A percentile compares a stretch with the other conserved stretches of the same genome.
These are phyloP conservation scores for Ophiostoma angusticollis DNA, from an alignment of 2,329 filamentous ascomycete genomes.

Conservation along the genomic window DNA sequence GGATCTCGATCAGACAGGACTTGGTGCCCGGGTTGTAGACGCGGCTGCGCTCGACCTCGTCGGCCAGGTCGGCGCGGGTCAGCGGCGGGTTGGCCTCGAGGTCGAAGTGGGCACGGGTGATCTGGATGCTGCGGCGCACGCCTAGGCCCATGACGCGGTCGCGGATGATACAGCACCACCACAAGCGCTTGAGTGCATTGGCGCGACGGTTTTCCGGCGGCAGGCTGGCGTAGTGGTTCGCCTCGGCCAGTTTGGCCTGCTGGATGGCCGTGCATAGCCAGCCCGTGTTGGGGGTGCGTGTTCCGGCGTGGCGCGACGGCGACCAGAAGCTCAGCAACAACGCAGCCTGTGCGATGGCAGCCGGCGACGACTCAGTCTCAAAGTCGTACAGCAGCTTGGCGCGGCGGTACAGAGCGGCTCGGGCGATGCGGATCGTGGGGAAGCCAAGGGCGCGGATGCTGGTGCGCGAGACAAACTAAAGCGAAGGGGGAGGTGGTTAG, in stretches of 20 bases:
- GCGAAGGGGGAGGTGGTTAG: too few species aligned
- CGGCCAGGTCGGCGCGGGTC: slow-evolving; percentile 27
- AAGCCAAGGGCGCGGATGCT: slow-evolving; percentile 13
- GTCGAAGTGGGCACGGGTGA: slow-evolving; percentile 34
- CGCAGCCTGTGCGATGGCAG: slow-evolving; percentile 28
- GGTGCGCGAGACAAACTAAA: slow-evolving; percentile 11
- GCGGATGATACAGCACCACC: slow-evolving; percentile 42
- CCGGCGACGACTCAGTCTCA: slow-evolving; percentile 29
- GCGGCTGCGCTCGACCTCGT: slow-evolving; percentile 25
- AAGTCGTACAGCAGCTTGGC: slow-evolving; percentile 28
- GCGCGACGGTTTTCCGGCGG: slow-evolving; percentile 17
- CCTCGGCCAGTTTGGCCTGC: slow-evolving; percentile 13
- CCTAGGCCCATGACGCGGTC: slow-evolving; percentile 37
- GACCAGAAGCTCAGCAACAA: slow-evolving; percentile 32
- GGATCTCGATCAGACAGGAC: slow-evolving; percentile 11
- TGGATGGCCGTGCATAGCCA: slow-evolving; percentile 15
- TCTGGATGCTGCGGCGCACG: slow-evolving; percentile 36
- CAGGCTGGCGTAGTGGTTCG: slow-evolving; percentile 12
- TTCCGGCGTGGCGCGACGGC: slow-evolving; percentile 3
- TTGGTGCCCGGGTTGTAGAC: slow-evolving; percentile 15
- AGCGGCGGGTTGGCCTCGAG: slow-evolving; percentile 23
- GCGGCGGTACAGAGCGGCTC: slow-evolving; percentile 11
- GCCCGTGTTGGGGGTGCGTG: slow-evolving; percentile 12
- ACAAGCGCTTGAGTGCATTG: slow-evolving; percentile 32
- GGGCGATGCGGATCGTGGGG: slow-evolving; percentile 8